phyloP scores from a whole-genome alignment of 2,329 filamentous ascomycete genomes.

The Fusarium sp. region DNA sequence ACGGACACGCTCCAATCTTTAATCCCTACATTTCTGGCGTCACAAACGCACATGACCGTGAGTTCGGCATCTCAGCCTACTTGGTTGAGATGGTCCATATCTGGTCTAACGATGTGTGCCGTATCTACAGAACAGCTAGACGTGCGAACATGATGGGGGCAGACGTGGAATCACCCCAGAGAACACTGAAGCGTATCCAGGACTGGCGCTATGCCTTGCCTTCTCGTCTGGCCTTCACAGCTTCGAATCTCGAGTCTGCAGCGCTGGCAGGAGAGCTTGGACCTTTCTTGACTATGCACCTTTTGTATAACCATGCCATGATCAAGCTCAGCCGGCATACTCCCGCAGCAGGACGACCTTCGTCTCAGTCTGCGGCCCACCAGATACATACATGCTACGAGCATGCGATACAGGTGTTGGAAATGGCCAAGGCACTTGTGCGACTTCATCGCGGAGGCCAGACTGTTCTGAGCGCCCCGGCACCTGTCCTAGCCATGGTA shows the following conservation, averaged over 20 bases:
- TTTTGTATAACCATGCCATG: conserved; percentile 74
- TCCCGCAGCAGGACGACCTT: conserved; percentile 56
- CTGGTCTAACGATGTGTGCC: conserved; percentile 73
- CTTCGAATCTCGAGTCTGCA: conserved; percentile 69
- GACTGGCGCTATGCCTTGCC: conserved; percentile 72
- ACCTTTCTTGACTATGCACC: conserved; percentile 73
- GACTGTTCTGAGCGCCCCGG: conserved; percentile 59
- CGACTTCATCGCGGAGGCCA: conserved; percentile 52
- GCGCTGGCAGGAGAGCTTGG: conserved; percentile 67
- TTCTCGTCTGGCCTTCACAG: conserved; percentile 64
- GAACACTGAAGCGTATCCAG: conserved; percentile 64
- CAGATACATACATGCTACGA: conserved; percentile 64
- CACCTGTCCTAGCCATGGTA: conserved; percentile 73
- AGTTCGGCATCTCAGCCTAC: conserved; percentile 68
- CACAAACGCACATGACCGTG: conserved; percentile 42
- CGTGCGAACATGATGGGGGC: conserved; percentile 46
- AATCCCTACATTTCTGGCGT: conserved; percentile 59
- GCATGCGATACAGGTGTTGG: conserved; percentile 66
- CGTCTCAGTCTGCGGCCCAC: conserved; percentile 56
- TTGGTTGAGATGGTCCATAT: conserved; percentile 73
- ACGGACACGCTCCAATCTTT: conserved; percentile 71
- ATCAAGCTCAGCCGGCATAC: conserved; percentile 75
- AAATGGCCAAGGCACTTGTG: conserved; percentile 60
- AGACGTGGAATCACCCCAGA: conserved; percentile 57
- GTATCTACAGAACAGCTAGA: conserved; percentile 62